These are phyloP conservation scores for Epithele typhae DNA, from an alignment of 768 basidiomycete genomes.

Conservation along the genomic window DNA sequence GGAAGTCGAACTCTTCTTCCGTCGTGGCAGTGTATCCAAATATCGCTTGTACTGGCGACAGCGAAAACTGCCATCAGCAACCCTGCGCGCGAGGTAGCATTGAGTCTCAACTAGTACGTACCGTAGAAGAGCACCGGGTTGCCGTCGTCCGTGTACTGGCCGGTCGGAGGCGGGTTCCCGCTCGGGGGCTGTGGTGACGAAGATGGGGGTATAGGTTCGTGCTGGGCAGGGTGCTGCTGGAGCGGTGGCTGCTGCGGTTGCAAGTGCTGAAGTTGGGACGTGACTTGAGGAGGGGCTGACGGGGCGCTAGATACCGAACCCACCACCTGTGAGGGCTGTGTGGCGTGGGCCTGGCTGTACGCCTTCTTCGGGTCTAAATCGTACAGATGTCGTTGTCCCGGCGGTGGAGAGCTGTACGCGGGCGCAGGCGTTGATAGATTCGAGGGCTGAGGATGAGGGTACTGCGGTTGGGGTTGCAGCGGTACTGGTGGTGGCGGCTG, in stretches of 20 bases:
- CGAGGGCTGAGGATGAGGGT: too few relatives aligned
- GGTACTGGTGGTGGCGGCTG: conserved; percentile 26
- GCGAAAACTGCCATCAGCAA: too few relatives aligned
- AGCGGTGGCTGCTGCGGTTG: background rate
- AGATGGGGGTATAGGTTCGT: conserved; percentile 38
- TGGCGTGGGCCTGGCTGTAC: too few relatives aligned
- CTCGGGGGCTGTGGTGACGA: conserved; percentile 45
- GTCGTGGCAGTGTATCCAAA: conserved; percentile 84
- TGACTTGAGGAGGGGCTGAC: too few relatives aligned
- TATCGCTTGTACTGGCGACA: conserved; percentile 72
- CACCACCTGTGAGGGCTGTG: too few relatives aligned
- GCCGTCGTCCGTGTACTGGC: conserved; percentile 79
- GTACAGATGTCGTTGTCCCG: too few relatives aligned
- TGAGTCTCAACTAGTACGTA: conserved; percentile 33
- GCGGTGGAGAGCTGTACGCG: too few relatives aligned
- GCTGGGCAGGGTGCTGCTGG: background rate
- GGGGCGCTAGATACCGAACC: too few relatives aligned
- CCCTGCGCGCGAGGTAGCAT: too few relatives aligned
- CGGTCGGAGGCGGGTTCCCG: conserved; percentile 43
- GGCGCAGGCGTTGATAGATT: too few relatives aligned
- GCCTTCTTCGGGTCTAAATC: too few relatives aligned
- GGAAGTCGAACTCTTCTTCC: conserved; percentile 96
- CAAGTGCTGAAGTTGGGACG: too few relatives aligned
- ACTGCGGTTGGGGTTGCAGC: conserved; percentile 12
- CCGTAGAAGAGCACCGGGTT: conserved; percentile 84